Conservation (phyloP, 140 eudicot species). For the Bidens hawaiensis region DNA sequence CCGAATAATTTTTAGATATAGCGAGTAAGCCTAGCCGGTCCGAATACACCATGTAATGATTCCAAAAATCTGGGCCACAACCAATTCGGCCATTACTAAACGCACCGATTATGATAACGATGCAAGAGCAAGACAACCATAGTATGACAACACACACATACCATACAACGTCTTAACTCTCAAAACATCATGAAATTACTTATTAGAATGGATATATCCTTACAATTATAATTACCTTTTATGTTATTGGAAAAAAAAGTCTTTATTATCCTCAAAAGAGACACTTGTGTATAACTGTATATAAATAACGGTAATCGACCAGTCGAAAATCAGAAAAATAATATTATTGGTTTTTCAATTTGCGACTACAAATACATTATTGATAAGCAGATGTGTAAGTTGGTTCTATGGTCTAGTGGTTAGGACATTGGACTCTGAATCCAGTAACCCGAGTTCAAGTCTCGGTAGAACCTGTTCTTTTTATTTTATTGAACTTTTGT, state of each 20-base stretch:
- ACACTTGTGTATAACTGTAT: too few species aligned
- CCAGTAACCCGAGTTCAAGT: constrained; percentile 16
- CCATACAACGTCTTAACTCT: neutral
- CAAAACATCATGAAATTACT: neutral
- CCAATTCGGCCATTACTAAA: neutral
- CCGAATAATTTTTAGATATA: too few species aligned
- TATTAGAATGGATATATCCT: too few species aligned
- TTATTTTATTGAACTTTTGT: neutral
- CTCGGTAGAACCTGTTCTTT: constrained; percentile 17
- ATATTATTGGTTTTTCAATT: too few species aligned
- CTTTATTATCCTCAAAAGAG: too few species aligned
- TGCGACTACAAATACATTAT: neutral
- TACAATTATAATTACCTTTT: too few species aligned
- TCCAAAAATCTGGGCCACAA: neutral
- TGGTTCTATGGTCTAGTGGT: constrained; percentile 17
- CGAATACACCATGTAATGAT: too few species aligned
- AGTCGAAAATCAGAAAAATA: too few species aligned
- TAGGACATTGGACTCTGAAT: constrained; percentile 17
- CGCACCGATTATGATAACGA: neutral
- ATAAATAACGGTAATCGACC: too few species aligned
- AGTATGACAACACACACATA: neutral
- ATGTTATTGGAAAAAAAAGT: too few species aligned
- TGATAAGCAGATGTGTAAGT: neutral
- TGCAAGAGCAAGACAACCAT: neutral
- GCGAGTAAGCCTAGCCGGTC: too few species aligned